Percentiles rank a stretch among this genome's conserved stretches.
These are phyloP conservation scores for Vachellia collinsii DNA, from an alignment of 306 rosid genomes.

Conservation along the genomic window DNA sequence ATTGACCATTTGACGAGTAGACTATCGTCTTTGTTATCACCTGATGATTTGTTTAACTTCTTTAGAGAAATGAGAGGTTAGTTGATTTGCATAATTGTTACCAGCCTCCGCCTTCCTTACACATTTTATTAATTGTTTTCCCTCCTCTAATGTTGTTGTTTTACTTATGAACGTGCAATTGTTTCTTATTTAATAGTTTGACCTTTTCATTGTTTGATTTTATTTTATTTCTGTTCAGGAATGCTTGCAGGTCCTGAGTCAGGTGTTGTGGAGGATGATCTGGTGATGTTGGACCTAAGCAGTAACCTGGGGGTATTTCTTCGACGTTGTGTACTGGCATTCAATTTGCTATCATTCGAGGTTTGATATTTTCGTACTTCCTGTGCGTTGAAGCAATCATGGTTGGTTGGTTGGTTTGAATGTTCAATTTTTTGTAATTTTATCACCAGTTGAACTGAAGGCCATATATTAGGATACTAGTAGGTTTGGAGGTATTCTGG, in stretches of 20 bases:
- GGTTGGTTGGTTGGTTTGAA: background rate
- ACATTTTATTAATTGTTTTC: background rate
- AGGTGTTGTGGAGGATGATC: constrained; percentile 78
- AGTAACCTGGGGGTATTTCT: constrained; percentile 86
- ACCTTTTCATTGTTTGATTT: constrained; percentile 4
- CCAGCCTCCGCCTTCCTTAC: constrained; percentile 11
- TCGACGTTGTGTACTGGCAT: constrained; percentile 84
- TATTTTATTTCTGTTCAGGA: constrained; percentile 50
- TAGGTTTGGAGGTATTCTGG: constrained; percentile 13
- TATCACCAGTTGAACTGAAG: background rate
- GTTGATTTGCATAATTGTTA: constrained; percentile 29
- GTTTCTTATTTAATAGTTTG: constrained; percentile 7
- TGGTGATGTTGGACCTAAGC: constrained; percentile 77
- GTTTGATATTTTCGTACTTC: constrained; percentile 40
- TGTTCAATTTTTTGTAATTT: constrained; percentile 16
- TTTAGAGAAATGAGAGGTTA: constrained; percentile 79
- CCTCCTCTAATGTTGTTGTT: background rate
- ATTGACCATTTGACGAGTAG: constrained; percentile 66
- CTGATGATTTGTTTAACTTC: constrained; percentile 92
- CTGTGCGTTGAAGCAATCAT: background rate
- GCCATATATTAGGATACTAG: background rate
- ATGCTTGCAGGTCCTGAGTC: constrained; percentile 78
- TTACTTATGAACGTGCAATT: background rate
- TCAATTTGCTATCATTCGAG: constrained; percentile 88
- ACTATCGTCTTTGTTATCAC: constrained; percentile 71